phyloP scores from a whole-genome alignment of 176 grass and related monocot genomes.

The Guadua angustifolia region DNA sequence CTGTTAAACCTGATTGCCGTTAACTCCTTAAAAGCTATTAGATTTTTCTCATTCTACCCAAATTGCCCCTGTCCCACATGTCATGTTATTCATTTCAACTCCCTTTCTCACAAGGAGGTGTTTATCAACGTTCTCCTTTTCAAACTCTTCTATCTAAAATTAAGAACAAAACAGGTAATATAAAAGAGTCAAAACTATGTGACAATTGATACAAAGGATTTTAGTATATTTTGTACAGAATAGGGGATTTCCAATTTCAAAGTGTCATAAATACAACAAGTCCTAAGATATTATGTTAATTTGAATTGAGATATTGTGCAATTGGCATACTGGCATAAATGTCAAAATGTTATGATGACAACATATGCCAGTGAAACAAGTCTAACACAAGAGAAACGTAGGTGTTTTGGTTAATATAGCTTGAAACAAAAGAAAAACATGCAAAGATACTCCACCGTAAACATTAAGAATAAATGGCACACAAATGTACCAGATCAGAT shows the following conservation, averaged over 20 bases:
- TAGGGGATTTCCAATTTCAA: neutral
- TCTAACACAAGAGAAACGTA: neutral
- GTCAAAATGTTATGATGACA: neutral
- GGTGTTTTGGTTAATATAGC: neutral
- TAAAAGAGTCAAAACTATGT: neutral
- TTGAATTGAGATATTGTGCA: neutral
- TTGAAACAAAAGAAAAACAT: neutral
- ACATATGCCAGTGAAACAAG: neutral
- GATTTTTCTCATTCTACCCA: too few relatives aligned
- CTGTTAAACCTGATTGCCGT: too few relatives aligned
- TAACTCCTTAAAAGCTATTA: too few relatives aligned
- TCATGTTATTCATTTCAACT: too few relatives aligned
- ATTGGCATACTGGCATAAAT: neutral
- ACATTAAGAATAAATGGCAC: neutral
- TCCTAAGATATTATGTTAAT: neutral
- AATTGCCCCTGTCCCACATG: neutral
- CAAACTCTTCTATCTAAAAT: neutral
- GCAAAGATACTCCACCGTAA: neutral
- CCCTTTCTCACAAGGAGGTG: too few relatives aligned
- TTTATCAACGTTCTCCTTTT: neutral
- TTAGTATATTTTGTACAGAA: neutral
- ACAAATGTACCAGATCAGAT: neutral
- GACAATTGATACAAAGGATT: neutral
- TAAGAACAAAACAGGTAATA: neutral
- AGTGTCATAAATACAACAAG: neutral